Conservation (phyloP, 2,329 filamentous ascomycete genomes). For the Cercospora berteroae region DNA sequence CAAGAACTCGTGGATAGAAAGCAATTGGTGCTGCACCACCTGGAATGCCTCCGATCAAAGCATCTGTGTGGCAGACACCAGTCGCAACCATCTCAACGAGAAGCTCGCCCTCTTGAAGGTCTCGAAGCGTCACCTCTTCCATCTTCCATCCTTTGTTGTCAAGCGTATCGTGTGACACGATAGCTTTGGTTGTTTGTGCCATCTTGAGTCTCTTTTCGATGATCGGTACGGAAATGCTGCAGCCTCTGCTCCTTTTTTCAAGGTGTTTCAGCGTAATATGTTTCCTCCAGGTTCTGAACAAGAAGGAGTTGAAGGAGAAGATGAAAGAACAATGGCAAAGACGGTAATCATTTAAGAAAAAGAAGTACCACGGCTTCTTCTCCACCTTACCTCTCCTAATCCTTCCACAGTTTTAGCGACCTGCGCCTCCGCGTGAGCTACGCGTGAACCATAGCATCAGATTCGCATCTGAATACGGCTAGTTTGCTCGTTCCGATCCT, state of each 20-base stretch:
- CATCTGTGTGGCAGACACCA: constrained; percentile 57
- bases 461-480: neutral
- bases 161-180: constrained; percentile 41
- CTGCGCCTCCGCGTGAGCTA: neutral
- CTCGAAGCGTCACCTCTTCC: constrained; percentile 39
- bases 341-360: neutral
- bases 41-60: constrained; percentile 46
- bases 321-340: constrained; percentile 11
- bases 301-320: neutral
- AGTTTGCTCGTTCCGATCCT: constrained; percentile 2
- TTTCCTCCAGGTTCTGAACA: neutral
- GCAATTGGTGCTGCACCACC: constrained; percentile 38
- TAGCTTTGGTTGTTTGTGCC: constrained; percentile 35
- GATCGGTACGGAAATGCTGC: constrained; percentile 21
- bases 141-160: constrained; percentile 43
- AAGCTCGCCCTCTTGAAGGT: constrained; percentile 48
- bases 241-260: constrained; percentile 29
- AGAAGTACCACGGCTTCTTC: neutral
- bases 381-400: neutral
- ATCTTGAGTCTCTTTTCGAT: constrained; percentile 19
- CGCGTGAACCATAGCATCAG: neutral
- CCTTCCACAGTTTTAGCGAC: neutral
- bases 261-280: constrained; percentile 17
- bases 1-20: constrained; percentile 50
- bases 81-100: constrained; percentile 54